Percentiles rank a stretch among this genome's conserved stretches.
phyloP scores from a whole-genome alignment of 2,329 filamentous ascomycete species.

The Aureobasidium subglaciale region DNA sequence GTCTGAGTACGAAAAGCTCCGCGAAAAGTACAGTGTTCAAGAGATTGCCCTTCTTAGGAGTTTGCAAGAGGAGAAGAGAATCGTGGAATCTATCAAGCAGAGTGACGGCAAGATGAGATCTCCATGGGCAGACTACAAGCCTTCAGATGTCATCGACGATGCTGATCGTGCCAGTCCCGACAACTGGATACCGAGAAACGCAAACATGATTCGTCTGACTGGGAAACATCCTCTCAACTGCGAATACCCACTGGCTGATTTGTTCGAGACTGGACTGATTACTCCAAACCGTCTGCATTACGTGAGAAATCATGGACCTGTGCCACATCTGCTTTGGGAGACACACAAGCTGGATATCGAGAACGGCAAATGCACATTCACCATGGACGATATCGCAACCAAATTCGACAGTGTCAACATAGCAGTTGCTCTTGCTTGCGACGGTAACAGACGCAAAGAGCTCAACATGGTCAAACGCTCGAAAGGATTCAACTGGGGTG shows the following conservation, averaged over 20 bases:
- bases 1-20: conserved; percentile 23
- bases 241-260: conserved; percentile 36
- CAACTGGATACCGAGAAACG: conserved; percentile 46
- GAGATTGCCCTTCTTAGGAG: conserved; percentile 37
- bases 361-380: conserved; percentile 32
- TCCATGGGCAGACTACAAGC: conserved; percentile 29
- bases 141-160: conserved; percentile 38
- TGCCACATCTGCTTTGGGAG: conserved; percentile 38
- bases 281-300: conserved; percentile 48
- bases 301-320: conserved; percentile 48
- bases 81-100: conserved; percentile 33
- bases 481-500: conserved; percentile 44
- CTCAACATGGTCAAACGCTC: conserved; percentile 44
- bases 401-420: conserved; percentile 43
- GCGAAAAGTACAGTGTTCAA: conserved; percentile 34
- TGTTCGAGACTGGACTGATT: conserved; percentile 43
- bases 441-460: conserved; percentile 46
- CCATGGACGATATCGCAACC: conserved; percentile 39
- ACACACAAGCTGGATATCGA: conserved; percentile 41
- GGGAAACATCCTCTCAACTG: conserved; percentile 49
- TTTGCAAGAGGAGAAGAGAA: conserved; percentile 40
- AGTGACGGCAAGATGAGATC: conserved; percentile 38
- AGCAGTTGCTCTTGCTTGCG: conserved; percentile 42
- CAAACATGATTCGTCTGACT: conserved; percentile 43
- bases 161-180: conserved; percentile 47